A percentile compares a stretch with the other conserved stretches of the same genome.
phyloP scores from a whole-genome alignment of 2,329 filamentous ascomycete species.

The Fusarium algeriense region DNA sequence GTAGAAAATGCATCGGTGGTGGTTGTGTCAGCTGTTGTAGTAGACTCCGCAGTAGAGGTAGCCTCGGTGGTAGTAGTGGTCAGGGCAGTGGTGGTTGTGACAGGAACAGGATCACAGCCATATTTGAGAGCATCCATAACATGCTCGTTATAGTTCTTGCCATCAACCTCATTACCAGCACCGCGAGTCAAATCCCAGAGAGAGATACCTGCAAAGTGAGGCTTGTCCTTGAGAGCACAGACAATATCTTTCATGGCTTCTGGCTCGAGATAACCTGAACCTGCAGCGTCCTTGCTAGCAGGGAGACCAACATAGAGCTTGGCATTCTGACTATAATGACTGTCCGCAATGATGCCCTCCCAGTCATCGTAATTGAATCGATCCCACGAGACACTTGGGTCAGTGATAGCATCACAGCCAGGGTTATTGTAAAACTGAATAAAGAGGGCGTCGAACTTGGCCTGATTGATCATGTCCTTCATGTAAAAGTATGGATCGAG shows the following conservation, averaged over 20 bases:
- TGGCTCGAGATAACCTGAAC: conserved; percentile 53
- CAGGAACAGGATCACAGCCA: conserved; percentile 51
- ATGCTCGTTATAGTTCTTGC: conserved; percentile 54
- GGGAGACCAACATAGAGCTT: conserved; percentile 62
- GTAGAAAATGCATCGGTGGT: conserved; percentile 11
- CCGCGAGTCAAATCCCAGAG: conserved; percentile 59
- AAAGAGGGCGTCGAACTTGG: conserved; percentile 58
- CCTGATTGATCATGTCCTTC: conserved; percentile 55
- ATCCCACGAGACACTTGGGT: conserved; percentile 46
- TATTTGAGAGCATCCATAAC: conserved; percentile 54
- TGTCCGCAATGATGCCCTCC: conserved; percentile 51
- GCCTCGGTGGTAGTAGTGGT: conserved; percentile 24
- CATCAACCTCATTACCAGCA: conserved; percentile 47
- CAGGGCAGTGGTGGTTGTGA: conserved; percentile 37
- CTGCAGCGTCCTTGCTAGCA: conserved; percentile 46
- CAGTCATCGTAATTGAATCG: conserved; percentile 60
- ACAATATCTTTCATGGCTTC: conserved; percentile 53
- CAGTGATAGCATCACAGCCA: conserved; percentile 52
- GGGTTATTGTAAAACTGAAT: conserved; percentile 65
- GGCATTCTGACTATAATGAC: conserved; percentile 54
- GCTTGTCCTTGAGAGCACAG: conserved; percentile 53
- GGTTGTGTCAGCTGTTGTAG: conserved; percentile 17
- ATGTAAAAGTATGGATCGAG: conserved; percentile 48
- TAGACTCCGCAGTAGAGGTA: conserved; percentile 16
- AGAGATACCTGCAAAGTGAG: conserved; percentile 60